Base-by-base conservation (phyloP, 441 rosid species). In the Euphorbia celastroides region DNA sequence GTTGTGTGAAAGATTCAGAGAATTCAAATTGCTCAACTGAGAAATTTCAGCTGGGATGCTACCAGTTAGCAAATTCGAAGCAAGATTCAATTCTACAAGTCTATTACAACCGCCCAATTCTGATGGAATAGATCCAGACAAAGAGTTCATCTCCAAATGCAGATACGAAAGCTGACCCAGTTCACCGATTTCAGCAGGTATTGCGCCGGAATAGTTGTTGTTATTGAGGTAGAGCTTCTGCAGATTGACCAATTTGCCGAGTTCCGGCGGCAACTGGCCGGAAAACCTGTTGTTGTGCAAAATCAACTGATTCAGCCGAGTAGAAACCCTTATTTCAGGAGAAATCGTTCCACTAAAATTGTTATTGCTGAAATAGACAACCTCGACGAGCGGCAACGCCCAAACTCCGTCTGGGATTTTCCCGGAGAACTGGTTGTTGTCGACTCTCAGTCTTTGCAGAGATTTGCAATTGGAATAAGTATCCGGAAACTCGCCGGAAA, bases 61-160 rank as follows among this genome's bases (percentile, higher is more conserved):
- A 56, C 95, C 98, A 52, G 59, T 79, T 31, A 90, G 74, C 4
- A 81, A 77, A 80, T 93, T 93, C n/a, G 26, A 57, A 25, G 96
- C 89, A 22, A 88, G 95, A 75, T 81, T 85, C 73, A 93, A 70
- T 71, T 93, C 97, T 59, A 87, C 96, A 73, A 93, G 56, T 72
- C 73, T 77, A 27, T 58, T 56, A 60, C 96, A 90, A 12, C 69
- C 46, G 26, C 83, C 81, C 30, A 93, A 52, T 36, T 79, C 81
- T 1, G 26, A 5, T 0, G 98, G 96, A 48, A 93, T 88, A 0
- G 41, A 19, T 68, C 97, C 98, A 1, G 81, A 77, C 25, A 93
- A 58, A 0, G 83, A 81, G 72, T 93, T 93, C 62, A 63, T 77
- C 64, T 88, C 97, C 66, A 90, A 73, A 78, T 88, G 88, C 75